phyloP scores from a whole-genome alignment of 2,329 filamentous ascomycete species.

The Clarireedia paspali region DNA sequence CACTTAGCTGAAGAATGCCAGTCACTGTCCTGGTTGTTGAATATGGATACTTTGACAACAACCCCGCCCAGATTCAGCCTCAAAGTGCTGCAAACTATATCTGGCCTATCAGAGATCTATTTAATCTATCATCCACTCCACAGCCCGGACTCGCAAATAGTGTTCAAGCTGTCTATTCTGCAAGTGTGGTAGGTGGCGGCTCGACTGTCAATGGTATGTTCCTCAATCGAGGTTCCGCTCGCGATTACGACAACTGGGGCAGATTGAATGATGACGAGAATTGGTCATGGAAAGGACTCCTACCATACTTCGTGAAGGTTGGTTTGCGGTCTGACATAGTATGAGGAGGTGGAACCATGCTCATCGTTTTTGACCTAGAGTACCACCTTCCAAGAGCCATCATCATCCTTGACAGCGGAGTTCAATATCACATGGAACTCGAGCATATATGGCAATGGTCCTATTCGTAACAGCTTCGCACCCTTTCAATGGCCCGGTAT shows the following conservation, averaged over 20 bases:
- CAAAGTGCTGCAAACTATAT: conserved; percentile 37
- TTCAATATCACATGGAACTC: conserved; percentile 31
- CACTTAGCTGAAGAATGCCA: neutral
- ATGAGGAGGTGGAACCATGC: neutral
- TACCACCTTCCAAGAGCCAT: conserved; percentile 31
- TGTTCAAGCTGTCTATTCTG: conserved; percentile 24
- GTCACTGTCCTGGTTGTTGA: conserved; percentile 39
- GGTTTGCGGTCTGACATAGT: neutral
- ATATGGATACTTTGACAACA: conserved; percentile 40
- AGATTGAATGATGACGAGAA: conserved; percentile 36
- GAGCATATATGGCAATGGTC: conserved; percentile 43
- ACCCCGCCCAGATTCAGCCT: conserved; percentile 37
- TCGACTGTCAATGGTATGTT: conserved; percentile 30
- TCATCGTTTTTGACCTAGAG: conserved; percentile 19
- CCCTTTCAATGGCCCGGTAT: neutral
- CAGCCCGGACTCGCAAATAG: conserved; percentile 33
- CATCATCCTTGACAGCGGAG: conserved; percentile 26
- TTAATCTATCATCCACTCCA: conserved; percentile 1
- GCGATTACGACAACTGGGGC: conserved; percentile 41
- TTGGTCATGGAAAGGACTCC: conserved; percentile 41
- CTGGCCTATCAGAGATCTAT: neutral
- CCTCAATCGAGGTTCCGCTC: conserved; percentile 11
- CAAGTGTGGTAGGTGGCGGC: conserved; percentile 39
- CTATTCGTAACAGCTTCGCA: conserved; percentile 36
- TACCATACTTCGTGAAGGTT: conserved; percentile 42